Evolutionary conservation across 2,329 filamentous ascomycete genomes (phyloP), one percentile per base, ranked within the genome.

Genomic region (Neofusicoccum umdonicola): DNA sequence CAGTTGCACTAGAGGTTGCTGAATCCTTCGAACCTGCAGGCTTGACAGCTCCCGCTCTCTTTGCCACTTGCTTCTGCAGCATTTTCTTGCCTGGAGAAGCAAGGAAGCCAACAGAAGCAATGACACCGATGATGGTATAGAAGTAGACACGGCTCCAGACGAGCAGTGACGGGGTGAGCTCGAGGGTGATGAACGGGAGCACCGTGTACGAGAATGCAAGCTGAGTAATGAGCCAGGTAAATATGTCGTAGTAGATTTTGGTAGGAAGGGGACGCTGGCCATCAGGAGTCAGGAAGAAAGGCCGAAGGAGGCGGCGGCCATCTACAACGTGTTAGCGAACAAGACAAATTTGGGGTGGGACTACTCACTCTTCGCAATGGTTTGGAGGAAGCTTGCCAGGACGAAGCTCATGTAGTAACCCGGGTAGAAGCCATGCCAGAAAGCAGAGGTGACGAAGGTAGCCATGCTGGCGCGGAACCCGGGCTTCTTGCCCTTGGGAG

Each of bases 381-480:
- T 97, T 75, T 99, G 95, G 35, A 97, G 86, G 69, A 99, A 91
- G 67, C 92, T 93, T 1, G 91, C 95, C 7, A 98, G 84, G 45
- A 98, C 80, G 72, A 99, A 99, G 4, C 90, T 85, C 66, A 99
- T 80, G 77, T 98, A 98, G 78, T 99, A 99, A 5, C 95, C 95
- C 0, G 95, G 94, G 70, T 96, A 96, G 79, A 99, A 99, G 35
- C 95, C 95, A 74, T 99, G 95, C 95, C 95, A 99, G 70, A 98
- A 89, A 3, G 95, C 94, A 73, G 93, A 97, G 19, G 95, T 98
- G 6, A 88, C 86, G 75, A 99, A 99, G 0, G 95, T 99, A 39
- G 93, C 92, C 81, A 99, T 81, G 72, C 91, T 98, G 58, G 95
- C 95, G 66, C 93, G 86, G 81, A 99, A 99, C 1, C 95, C 95